phyloP scores from a whole-genome alignment of 805 yeast genomes.

The Candida khao-thaluensis region DNA sequence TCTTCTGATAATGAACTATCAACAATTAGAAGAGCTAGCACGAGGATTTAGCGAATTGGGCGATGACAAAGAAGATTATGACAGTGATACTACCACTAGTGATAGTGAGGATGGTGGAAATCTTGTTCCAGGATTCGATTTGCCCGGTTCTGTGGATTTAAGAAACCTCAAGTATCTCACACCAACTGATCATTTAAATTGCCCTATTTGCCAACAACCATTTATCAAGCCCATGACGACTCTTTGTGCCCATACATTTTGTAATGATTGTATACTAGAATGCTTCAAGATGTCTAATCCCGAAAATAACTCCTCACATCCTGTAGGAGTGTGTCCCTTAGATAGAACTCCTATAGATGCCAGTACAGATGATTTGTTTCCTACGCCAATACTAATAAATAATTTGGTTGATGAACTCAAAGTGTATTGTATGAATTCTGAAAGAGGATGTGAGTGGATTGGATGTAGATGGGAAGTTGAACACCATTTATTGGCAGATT shows the following conservation, averaged over 20 bases:
- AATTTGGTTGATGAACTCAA: constrained; percentile 60
- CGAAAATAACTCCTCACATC: constrained; percentile 17
- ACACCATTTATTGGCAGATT: constrained; percentile 42
- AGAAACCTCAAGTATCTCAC: constrained; percentile 30
- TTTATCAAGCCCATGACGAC: constrained; percentile 62
- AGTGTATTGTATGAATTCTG: constrained; percentile 52
- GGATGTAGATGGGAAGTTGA: constrained; percentile 61
- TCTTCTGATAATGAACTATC: constrained; percentile 3
- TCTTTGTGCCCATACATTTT: constrained; percentile 67
- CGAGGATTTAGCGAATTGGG: background rate
- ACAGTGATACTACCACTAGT: too few species aligned
- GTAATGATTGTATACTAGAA: constrained; percentile 53
- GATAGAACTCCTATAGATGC: constrained; percentile 52
- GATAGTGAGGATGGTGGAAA: background rate
- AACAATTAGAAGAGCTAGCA: background rate
- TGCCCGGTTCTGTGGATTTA: constrained; percentile 22
- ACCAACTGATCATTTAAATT: constrained; percentile 33
- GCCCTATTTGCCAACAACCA: constrained; percentile 71
- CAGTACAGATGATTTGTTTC: constrained; percentile 31
- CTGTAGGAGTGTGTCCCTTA: constrained; percentile 48
- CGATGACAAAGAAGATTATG: background rate
- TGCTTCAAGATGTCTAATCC: constrained; percentile 37
- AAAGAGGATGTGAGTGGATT: constrained; percentile 55
- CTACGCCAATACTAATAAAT: constrained; percentile 57
- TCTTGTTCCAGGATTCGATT: background rate